phyloP scores from a whole-genome alignment of 1,139 yeast species.

The Yamadazyma pseudoaaseri region DNA sequence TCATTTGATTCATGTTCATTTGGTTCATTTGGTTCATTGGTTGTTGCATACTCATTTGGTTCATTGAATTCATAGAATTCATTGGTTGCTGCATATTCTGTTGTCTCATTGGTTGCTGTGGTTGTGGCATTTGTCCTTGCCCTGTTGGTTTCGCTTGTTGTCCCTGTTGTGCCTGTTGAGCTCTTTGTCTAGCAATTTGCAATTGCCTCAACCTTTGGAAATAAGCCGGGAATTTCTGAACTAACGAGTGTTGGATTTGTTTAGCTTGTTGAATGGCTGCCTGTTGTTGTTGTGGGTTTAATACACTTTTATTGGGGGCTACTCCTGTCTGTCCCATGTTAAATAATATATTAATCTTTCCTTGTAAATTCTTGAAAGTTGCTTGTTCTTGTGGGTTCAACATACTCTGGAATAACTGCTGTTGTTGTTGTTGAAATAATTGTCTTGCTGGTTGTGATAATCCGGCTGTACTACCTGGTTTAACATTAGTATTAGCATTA shows the following conservation, averaged over 20 bases:
- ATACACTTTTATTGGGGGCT: constrained; percentile 43
- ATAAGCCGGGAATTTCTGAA: constrained; percentile 44
- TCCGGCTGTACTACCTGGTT: constrained; percentile 10
- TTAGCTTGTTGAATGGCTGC: constrained; percentile 48
- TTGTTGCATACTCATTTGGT: constrained; percentile 16
- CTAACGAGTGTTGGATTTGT: constrained; percentile 40
- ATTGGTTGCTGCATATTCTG: constrained; percentile 10
- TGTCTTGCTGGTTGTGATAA: constrained; percentile 14
- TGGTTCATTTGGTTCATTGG: constrained; percentile 4
- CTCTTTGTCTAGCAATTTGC: constrained; percentile 40
- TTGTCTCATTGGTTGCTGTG: constrained; percentile 11
- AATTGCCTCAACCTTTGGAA: constrained; percentile 45
- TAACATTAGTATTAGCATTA: constrained; percentile 11
- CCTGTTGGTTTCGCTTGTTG: constrained; percentile 17
- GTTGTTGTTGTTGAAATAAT: constrained; percentile 41
- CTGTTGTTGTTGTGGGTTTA: constrained; percentile 46
- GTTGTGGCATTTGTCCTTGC: constrained; percentile 11
- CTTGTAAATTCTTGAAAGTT: constrained; percentile 41
- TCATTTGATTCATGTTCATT: background rate
- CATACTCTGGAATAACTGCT: constrained; percentile 44
- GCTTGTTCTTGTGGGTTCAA: constrained; percentile 46
- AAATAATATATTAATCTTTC: constrained; percentile 41
- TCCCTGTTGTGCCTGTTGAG: constrained; percentile 25
- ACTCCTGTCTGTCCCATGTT: constrained; percentile 47
- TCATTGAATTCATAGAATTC: constrained; percentile 18